These are phyloP conservation scores for Penicillium roqueforti DNA, from an alignment of 495 filamentous ascomycete genomes.

Conservation along the genomic window DNA sequence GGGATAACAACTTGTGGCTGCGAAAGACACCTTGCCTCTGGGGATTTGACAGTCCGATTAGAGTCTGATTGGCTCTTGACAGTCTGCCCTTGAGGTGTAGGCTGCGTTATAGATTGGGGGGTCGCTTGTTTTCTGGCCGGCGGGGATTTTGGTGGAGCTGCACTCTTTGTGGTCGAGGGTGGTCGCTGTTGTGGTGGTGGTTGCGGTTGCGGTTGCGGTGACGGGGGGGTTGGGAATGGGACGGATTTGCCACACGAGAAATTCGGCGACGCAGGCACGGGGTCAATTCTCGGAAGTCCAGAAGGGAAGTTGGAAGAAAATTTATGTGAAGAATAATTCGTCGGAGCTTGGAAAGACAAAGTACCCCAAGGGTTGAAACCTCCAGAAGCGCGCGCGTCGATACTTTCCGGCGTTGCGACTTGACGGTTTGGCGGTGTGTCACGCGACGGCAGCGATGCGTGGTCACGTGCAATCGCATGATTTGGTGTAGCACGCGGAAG, in stretches of 20 bases:
- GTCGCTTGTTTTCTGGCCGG: not conserved
- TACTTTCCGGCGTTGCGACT: not conserved
- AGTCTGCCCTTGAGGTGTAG: not conserved
- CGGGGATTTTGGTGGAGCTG: not conserved
- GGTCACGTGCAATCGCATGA: not conserved
- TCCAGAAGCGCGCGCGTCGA: slow-evolving; percentile 2
- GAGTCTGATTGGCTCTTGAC: not conserved
- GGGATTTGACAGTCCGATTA: not conserved
- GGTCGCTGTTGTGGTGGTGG: not conserved
- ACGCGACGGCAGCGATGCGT: not conserved
- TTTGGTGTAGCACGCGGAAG: slow-evolving; percentile 2
- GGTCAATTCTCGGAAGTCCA: not conserved
- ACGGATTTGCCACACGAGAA: not conserved
- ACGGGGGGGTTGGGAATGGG: not conserved
- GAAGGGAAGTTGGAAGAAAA: not conserved
- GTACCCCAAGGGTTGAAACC: not conserved
- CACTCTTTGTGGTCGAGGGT: not conserved
- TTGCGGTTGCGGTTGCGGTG: not conserved
- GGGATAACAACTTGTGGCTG: slow-evolving; percentile 16
- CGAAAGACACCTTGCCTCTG: not conserved
- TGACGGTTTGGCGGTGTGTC: not conserved
- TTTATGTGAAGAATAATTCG: slow-evolving; percentile 1
- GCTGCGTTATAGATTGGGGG: not conserved
- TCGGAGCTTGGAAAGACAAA: slow-evolving; percentile 5
- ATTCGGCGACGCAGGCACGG: not conserved